These are phyloP conservation scores for Hypoxylon sp. DNA, from an alignment of 2,329 filamentous ascomycete genomes.

Conservation along the genomic window DNA sequence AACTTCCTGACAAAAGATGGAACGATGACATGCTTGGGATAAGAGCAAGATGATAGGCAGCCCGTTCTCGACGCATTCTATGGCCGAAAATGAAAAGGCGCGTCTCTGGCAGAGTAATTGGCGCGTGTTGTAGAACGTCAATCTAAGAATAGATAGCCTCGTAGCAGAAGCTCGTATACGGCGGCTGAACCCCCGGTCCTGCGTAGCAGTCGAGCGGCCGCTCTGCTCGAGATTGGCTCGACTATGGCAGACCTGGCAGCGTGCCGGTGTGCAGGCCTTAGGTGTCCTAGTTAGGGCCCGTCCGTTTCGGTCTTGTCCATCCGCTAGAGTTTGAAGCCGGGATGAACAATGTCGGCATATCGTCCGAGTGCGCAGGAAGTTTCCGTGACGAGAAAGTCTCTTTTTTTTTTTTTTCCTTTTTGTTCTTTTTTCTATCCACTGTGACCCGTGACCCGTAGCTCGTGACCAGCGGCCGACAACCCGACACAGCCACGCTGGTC, in stretches of 20 bases:
- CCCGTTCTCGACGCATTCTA: background rate
- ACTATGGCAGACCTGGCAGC: constrained; percentile 11
- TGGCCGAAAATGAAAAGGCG: constrained; percentile 3
- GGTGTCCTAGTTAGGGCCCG: constrained; percentile 18
- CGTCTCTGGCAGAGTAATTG: background rate
- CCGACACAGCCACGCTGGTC: too few relatives aligned
- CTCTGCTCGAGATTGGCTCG: constrained; percentile 12
- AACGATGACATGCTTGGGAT: constrained; percentile 8
- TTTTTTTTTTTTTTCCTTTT: too few relatives aligned
- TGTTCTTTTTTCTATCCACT: too few relatives aligned
- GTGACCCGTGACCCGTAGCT: constrained; percentile 2
- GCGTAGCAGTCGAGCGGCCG: constrained; percentile 14
- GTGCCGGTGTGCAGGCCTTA: constrained; percentile 9
- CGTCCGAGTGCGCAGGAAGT: background rate
- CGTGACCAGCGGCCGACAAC: too few relatives aligned
- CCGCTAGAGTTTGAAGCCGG: background rate
- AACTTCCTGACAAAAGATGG: background rate
- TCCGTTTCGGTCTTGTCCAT: constrained; percentile 1
- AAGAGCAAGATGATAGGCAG: background rate
- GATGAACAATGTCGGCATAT: background rate
- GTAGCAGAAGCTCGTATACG: constrained; percentile 35
- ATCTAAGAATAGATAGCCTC: constrained; percentile 33
- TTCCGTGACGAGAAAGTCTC: background rate
- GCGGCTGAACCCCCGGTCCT: constrained; percentile 21
- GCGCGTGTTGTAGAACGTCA: constrained; percentile 1